These are phyloP conservation scores for Tremellales sp. DNA, from an alignment of 1,284 basidiomycete species.

Conservation along the genomic window DNA sequence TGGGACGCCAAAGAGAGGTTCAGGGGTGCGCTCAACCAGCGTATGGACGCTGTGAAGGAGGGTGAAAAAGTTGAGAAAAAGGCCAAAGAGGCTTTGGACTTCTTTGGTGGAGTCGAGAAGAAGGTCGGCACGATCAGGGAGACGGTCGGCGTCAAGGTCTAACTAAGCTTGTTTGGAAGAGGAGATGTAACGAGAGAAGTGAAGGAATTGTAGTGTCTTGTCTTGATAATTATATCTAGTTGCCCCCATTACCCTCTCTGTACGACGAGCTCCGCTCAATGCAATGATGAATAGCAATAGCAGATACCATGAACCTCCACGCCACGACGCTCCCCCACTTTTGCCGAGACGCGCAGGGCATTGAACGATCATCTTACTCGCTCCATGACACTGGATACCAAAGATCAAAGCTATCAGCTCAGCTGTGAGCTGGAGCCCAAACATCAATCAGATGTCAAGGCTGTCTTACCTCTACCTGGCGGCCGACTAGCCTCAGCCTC, in stretches of 20 bases:
- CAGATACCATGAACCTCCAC: too few species aligned
- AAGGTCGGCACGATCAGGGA: constrained; percentile 57
- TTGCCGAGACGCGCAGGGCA: too few species aligned
- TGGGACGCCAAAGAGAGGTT: constrained; percentile 89
- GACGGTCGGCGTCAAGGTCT: constrained; percentile 37
- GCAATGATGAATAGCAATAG: too few species aligned
- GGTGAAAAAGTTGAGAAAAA: constrained; percentile 52
- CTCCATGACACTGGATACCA: neutral
- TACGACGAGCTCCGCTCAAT: too few species aligned
- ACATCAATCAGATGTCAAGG: constrained; percentile 31
- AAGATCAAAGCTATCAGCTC: constrained; percentile 9
- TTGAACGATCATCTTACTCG: neutral
- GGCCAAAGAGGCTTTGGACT: constrained; percentile 67
- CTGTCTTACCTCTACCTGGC: constrained; percentile 21
- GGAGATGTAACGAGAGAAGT: neutral
- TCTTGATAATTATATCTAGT: too few species aligned
- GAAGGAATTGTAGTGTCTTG: neutral
- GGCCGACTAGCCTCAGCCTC: constrained; percentile 25
- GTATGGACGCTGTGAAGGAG: neutral
- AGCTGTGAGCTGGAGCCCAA: constrained; percentile 13
- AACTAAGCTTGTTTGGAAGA: neutral
- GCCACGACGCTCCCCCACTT: neutral
- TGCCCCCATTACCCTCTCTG: too few species aligned
- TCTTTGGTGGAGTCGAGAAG: constrained; percentile 61
- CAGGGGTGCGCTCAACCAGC: constrained; percentile 65